Conservation (phyloP, 441 rosid species). For the Adansonia madagascariensis region DNA sequence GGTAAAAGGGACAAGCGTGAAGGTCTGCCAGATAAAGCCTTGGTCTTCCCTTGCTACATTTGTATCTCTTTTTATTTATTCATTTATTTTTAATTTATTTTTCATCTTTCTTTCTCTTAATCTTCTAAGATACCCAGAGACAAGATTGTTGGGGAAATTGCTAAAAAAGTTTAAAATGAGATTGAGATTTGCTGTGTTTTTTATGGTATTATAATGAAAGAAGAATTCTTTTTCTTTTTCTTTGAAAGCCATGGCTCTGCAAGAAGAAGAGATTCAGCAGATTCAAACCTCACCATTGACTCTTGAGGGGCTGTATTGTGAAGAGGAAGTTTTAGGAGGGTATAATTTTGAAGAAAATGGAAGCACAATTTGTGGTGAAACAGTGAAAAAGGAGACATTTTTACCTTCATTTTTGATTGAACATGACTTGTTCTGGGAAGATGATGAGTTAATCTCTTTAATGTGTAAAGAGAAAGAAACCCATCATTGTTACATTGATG, state of each 20-base stretch:
- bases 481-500: constrained; percentile 29
- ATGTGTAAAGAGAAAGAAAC: constrained; percentile 52
- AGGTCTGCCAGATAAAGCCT: too few relatives aligned
- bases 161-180: background rate
- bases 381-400: constrained; percentile 37
- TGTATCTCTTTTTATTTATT: too few relatives aligned
- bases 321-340: constrained; percentile 56
- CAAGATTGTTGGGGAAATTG: too few relatives aligned
- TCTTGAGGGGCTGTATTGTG: constrained; percentile 69
- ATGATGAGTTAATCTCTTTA: constrained; percentile 48
- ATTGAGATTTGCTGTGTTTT: constrained; percentile 8
- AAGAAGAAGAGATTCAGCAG: constrained; percentile 21
- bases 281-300: constrained; percentile 27
- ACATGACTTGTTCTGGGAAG: constrained; percentile 56
- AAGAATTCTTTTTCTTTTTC: background rate
- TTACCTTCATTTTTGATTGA: constrained; percentile 37
- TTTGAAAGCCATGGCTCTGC: constrained; percentile 13
- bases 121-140: background rate
- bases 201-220: background rate
- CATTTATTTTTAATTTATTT: too few relatives aligned
- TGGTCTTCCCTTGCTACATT: too few relatives aligned
- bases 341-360: constrained; percentile 32
- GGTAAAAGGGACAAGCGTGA: too few relatives aligned
- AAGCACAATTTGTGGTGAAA: constrained; percentile 29
- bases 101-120: background rate